phyloP scores from a whole-genome alignment of 495 filamentous ascomycete genomes.

The Penicillium samsonianum region DNA sequence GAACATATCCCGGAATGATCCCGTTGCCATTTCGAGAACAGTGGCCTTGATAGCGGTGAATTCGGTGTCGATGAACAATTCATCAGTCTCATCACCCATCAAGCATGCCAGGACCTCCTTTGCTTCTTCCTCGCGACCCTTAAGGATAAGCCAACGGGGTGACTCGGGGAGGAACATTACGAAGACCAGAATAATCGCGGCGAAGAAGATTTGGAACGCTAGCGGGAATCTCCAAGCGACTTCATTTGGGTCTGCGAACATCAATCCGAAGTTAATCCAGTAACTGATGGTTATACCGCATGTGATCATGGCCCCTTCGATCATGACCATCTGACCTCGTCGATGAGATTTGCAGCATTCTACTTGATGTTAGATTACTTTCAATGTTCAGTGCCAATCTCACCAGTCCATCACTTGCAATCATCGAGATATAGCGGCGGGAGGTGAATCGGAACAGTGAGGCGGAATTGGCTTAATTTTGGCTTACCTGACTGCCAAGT shows the following conservation, averaged over 20 bases:
- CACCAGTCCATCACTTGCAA: background rate
- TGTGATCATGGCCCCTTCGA: slow-evolving; percentile 72
- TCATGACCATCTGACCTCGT: slow-evolving; percentile 77
- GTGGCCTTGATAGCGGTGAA: slow-evolving; percentile 75
- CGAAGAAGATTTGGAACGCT: slow-evolving; percentile 71
- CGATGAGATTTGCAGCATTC: slow-evolving; percentile 74
- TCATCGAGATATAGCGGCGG: background rate
- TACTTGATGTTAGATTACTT: background rate
- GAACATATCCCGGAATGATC: slow-evolving; percentile 67
- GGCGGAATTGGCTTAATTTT: background rate
- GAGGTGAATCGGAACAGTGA: background rate
- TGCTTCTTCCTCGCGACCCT: slow-evolving; percentile 66
- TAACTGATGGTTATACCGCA: slow-evolving; percentile 72
- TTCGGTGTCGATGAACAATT: slow-evolving; percentile 60
- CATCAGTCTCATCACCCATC: slow-evolving; percentile 52
- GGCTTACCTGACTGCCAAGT: slow-evolving; percentile 65
- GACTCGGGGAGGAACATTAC: slow-evolving; percentile 71
- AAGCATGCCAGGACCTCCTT: slow-evolving; percentile 62
- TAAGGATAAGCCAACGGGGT: slow-evolving; percentile 72
- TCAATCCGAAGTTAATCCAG: slow-evolving; percentile 74
- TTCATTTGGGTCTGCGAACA: slow-evolving; percentile 61
- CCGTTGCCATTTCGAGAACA: slow-evolving; percentile 68
- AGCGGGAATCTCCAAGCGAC: slow-evolving; percentile 77
- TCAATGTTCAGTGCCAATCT: background rate
- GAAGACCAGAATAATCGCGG: slow-evolving; percentile 58